Percentiles rank a stretch among this genome's conserved stretches.
These are phyloP conservation scores for Astragalus glycyphyllos DNA, from an alignment of 306 rosid species.

Conservation along the genomic window DNA sequence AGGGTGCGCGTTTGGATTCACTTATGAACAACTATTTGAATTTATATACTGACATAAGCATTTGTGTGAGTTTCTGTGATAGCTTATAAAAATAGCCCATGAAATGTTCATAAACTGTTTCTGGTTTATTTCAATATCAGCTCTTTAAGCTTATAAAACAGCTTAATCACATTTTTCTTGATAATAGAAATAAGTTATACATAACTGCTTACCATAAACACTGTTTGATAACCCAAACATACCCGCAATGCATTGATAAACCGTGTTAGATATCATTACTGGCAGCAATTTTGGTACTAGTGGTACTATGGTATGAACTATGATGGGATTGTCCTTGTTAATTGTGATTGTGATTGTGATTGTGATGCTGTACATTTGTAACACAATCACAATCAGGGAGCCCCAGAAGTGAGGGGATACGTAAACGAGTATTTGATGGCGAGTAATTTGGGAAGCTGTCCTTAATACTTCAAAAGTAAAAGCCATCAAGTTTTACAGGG, in stretches of 20 bases:
- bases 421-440: background rate
- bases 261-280: conserved; percentile 2
- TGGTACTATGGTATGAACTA: conserved; percentile 5
- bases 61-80: too few species aligned
- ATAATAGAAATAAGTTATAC: too few species aligned
- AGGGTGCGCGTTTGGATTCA: background rate
- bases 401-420: background rate
- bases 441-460: conserved; percentile 17
- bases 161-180: too few species aligned
- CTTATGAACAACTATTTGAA: too few species aligned
- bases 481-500: background rate
- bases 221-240: background rate
- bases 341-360: background rate
- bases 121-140: too few species aligned
- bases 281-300: background rate
- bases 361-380: conserved; percentile 2
- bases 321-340: conserved; percentile 14
- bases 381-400: background rate
- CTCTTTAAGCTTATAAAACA: too few species aligned
- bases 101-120: too few species aligned
- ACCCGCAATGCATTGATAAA: background rate
- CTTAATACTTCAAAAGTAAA: conserved; percentile 1
- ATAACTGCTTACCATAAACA: too few species aligned
- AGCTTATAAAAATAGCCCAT: too few species aligned
- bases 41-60: too few species aligned